Evolutionary conservation across 2,329 filamentous ascomycete genomes (phyloP), one percentile per base, ranked within the genome.

Genomic region (Harringtonia aguacate): DNA sequence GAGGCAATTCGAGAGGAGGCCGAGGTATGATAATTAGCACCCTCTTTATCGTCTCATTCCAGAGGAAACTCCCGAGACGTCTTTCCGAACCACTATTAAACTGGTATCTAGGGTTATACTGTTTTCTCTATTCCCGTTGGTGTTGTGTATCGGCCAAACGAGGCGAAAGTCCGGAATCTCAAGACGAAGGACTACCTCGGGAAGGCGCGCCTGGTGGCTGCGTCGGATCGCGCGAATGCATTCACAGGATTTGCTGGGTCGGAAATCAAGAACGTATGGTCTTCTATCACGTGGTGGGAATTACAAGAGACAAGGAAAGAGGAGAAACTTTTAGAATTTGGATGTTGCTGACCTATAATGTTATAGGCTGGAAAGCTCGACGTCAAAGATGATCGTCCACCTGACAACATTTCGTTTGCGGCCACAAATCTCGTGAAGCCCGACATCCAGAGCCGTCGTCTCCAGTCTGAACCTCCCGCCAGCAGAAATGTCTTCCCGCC

Each of bases 121-220:
- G 92, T 98, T 35, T 98, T 98, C 66, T 97, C 89, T 0, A 97
- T 97, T 43, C 92, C 92, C 1, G 89, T 97, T 13, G 92, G 92
- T 21, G 86, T 95, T 28, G 77, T 98, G 15, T 98, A 97, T 64
- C 75, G 92, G 46, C 92, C 92, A 20, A 97, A 95, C 59, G 89
- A 94, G 57, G 89, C 92, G 50, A 98, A 98, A 65, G 92, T 98
- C 53, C 94, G 94, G 65, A 98, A 98, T 58, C 70, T 98, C 56
- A 95, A 95, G 70, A 86, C 88, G 20, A 97, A 97, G 61, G 89
- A 98, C 59, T 98, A 98, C 56, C 79, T 98, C 4, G 92, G 92
- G 48, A 95, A 95, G 64, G 88, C 92, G n/a, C 79, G 87, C 48
- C 71, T 98, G 29, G 86, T 98, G 9, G 92, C 92, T 21, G 85